These are phyloP conservation scores for Pseudocercospora eumusae DNA, from an alignment of 2,329 filamentous ascomycete species.

Conservation along the genomic window DNA sequence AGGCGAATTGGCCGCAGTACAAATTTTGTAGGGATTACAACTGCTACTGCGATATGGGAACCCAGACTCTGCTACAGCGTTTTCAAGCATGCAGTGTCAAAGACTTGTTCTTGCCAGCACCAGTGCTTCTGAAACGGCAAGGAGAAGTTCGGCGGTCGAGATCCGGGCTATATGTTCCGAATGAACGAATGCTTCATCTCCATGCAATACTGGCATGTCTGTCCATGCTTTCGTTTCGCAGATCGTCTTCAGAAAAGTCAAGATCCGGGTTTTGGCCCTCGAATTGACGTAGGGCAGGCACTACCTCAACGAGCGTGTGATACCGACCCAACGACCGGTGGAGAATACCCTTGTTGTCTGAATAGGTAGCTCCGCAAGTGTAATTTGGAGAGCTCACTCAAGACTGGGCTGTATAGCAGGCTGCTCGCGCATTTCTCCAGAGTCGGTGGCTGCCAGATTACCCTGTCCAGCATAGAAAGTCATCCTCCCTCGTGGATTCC, in stretches of 20 bases:
- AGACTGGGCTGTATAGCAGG: background rate
- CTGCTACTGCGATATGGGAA: background rate
- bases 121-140: background rate
- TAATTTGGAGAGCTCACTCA: background rate
- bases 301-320: background rate
- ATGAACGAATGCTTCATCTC: background rate
- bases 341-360: background rate
- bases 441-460: background rate
- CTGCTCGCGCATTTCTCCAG: background rate
- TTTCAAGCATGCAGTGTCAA: background rate
- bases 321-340: background rate
- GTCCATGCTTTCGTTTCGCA: background rate
- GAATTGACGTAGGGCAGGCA: background rate
- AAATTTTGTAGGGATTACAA: background rate
- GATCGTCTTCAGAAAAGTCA: constrained; percentile 11
- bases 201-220: background rate
- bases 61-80: background rate
- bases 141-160: constrained; percentile 5
- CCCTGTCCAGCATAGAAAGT: background rate
- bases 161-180: background rate
- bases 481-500: background rate
- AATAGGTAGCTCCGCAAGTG: background rate
- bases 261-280: constrained; percentile 2
- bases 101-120: background rate
- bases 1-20: background rate